Evolutionary conservation across 306 rosid genomes (phyloP).

Genomic region (Mucuna pruriens): DNA sequence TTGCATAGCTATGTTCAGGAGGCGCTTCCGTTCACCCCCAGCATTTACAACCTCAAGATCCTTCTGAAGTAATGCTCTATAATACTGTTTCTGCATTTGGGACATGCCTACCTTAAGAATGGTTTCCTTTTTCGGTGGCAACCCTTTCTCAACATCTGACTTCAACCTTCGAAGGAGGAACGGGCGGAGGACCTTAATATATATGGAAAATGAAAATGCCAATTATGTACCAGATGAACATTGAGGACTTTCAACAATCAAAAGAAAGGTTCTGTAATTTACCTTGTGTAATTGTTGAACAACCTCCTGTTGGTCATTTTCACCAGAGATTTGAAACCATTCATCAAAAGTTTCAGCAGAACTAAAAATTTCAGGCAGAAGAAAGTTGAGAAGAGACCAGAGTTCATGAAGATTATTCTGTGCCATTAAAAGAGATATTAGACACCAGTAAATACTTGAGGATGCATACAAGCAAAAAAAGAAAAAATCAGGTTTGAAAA

Average conservation of each 20-base stretch:
- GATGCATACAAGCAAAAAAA: slow-evolving; percentile 6
- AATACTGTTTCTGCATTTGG: slow-evolving; percentile 95
- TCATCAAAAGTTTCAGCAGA: slow-evolving; percentile 99
- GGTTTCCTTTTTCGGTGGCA: slow-evolving; percentile 98
- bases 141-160: slow-evolving; percentile 98
- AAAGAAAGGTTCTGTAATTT: slow-evolving; percentile 24
- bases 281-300: slow-evolving; percentile 99
- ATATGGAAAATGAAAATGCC: slow-evolving; percentile 32
- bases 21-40: slow-evolving; percentile 99
- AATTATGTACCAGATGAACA: slow-evolving; percentile 16
- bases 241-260: slow-evolving; percentile 15
- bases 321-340: slow-evolving; percentile 99
- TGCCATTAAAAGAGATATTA: slow-evolving; percentile 27
- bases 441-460: slow-evolving; percentile 26
- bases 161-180: slow-evolving; percentile 97
- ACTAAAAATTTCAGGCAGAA: slow-evolving; percentile 97
- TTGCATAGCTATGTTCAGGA: slow-evolving; percentile 97
- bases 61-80: slow-evolving; percentile 91
- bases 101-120: slow-evolving; percentile 99
- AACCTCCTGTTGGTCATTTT: slow-evolving; percentile 98
- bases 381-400: slow-evolving; percentile 98
- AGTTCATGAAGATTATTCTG: slow-evolving; percentile 99
- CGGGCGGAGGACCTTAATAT: slow-evolving; percentile 90
- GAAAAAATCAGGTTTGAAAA: slow-evolving; percentile 17
- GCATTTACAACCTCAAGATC: slow-evolving; percentile 99